A percentile compares a stretch with the other conserved stretches of the same genome.
Evolutionary conservation across 768 basidiomycete genomes (phyloP).

Genomic region (Pleurotus tuber-regium): DNA sequence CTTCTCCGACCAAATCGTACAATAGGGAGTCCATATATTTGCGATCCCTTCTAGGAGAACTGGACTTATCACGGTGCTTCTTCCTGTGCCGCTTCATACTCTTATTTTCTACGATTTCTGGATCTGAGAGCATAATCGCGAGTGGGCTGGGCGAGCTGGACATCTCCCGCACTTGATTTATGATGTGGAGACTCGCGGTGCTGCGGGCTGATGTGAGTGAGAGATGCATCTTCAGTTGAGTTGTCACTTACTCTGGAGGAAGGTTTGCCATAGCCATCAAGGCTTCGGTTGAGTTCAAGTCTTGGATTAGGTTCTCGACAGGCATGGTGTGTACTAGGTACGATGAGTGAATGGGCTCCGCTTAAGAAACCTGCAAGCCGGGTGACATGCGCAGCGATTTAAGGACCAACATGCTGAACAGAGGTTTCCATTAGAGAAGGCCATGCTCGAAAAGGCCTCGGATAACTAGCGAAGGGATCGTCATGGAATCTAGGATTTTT

Average conservation of each 20-base stretch:
- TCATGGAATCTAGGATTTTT: no score
- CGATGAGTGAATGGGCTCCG: no score
- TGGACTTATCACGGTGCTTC: constrained; percentile 30
- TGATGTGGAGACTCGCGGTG: constrained; percentile 26
- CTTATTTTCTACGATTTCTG: constrained; percentile 33
- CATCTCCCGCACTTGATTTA: constrained; percentile 41
- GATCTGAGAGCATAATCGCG: constrained; percentile 41
- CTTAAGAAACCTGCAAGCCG: no score
- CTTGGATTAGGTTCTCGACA: neutral
- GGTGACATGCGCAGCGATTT: neutral
- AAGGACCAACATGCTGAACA: neutral
- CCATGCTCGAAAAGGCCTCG: neutral
- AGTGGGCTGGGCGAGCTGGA: constrained; percentile 44
- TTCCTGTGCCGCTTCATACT: constrained; percentile 30
- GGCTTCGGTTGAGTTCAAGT: neutral
- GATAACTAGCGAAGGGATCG: neutral
- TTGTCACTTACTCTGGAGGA: neutral
- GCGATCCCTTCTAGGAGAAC: constrained; percentile 37
- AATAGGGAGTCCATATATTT: constrained; percentile 34
- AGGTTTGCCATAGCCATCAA: neutral
- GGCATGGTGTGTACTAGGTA: neutral
- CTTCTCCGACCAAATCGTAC: constrained; percentile 42
- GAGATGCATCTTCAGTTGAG: neutral
- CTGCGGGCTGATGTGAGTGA: neutral
- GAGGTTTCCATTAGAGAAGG: neutral